Base-by-base conservation (phyloP, 352 stramenopile species). In the Halophytophthora polymorphica region DNA sequence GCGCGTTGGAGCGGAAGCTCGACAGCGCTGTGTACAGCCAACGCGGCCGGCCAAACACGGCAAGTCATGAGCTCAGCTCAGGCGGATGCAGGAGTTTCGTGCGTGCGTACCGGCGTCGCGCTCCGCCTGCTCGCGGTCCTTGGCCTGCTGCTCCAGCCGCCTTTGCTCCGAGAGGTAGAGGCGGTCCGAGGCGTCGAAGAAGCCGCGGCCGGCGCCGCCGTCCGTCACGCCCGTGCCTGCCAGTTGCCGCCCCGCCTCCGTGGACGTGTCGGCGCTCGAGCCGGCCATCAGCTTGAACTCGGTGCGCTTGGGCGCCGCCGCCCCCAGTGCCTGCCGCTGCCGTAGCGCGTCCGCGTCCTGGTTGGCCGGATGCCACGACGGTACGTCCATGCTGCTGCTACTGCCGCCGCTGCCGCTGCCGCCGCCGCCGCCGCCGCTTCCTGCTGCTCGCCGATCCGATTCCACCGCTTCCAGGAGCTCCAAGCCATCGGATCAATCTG, bases 311-410 rank as follows among this genome's bases (percentile, higher is more conserved):
- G 62, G 14, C 21, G 58, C 36, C 1, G 43, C 38, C 12, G 43
- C 53, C 22, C 53, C 50, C 43, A 51, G 59, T 38, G 58, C 48
- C 40, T 64, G 50, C 44, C 61, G 55, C 33, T 62, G 58, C 51
- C 71, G 66, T 38, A 60, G 29, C 36, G 61, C 60, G 55, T 75
- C 55, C 15, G 70, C 39, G 50, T 87, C 74, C 49, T 77, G 61
- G 55, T 89, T 91, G 12, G 80, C 80, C 1, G 80, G 80, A 35
- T 90, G 77, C 77, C 80, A 90, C 23, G 73, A 73, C 14, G 80
- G 80, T 22, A 88, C 77, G 45, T 90, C 77, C 80, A 90, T 90
- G 11, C 0, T 50, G 6, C 23, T 31, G 36, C 3, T n/a, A 2
- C n/a, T 15, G 10, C 41, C 36, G 31, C 36, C 8, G 33, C 33